Base-by-base conservation (phyloP, 805 yeast genomes). In the Wickerhamomyces mucosus region DNA sequence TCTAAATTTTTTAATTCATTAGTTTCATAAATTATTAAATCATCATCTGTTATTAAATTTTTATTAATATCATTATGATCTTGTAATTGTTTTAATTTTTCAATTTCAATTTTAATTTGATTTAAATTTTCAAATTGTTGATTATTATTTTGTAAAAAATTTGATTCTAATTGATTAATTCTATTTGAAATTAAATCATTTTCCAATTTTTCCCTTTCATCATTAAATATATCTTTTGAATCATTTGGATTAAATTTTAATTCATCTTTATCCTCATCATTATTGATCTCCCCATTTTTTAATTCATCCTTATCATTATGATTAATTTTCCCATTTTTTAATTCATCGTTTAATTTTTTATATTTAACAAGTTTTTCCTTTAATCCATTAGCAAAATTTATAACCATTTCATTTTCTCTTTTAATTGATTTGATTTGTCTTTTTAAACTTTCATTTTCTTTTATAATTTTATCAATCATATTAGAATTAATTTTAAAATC, bases 391-490 rank as follows among this genome's bases (percentile, higher is more conserved):
- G 57, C 57, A 27, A 50, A 40, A 1, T 47, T 44, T 34, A 52
- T 54, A n/a, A 55, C 40, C 36, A 56, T 38, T 16, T 52, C 53
- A 11, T 41, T 47, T 21, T 51, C 55, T 13, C 43, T 52, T 17
- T 52, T 53, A n/a, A n/a, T n/a, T n/a, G n/a, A n/a, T n/a, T n/a
- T n/a, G n/a, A n/a, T n/a, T n/a, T n/a, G n/a, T n/a, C n/a, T n/a
- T n/a, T n/a, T n/a, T 14, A 60, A 45, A 5, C 50, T 51, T 31
- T 60, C 65, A 21, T 56, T 55, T 24, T 61, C 59, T 19, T 50
- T 50, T 15, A 57, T 48, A 20, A 60, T 43, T 32, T 55, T 55
- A 33, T 61, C 67, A 14, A 59, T 46, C 53, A 58, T 56, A 29
- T 55, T 51, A 4, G 62, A 48, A 28, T 51, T 57, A 23, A 55